Evolutionary conservation across 2,329 filamentous ascomycete genomes (phyloP), one percentile per base, ranked within the genome.

Genomic region (Colletotrichum tanaceti): DNA sequence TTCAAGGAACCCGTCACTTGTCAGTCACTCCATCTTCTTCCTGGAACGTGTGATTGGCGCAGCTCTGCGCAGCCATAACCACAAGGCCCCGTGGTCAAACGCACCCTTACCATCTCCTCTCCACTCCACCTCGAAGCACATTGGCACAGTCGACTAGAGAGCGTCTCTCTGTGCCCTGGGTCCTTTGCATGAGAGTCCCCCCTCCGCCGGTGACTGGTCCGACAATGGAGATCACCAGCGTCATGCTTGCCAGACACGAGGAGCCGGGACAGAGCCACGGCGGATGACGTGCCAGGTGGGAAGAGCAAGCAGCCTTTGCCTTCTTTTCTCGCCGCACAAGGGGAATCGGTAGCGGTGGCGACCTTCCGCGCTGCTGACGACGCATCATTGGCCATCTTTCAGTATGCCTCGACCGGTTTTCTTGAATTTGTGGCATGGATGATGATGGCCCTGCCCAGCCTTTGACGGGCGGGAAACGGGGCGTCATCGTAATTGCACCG

Each of bases 201-300:
- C n/a, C n/a, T n/a, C n/a, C n/a, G n/a, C n/a, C n/a, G n/a, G 47
- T 66, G 50, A 68, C 55, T 68, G 66, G 62, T 18, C 41, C 49
- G 22, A 20, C 55, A 10, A 22, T 24, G 22, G 24, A 65, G 18
- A 46, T 57, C 55, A 46, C 38, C 57, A 50, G 35, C 43, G 20
- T 35, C 65, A 52, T 39, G 65, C 62, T 54, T 65, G 62, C 55
- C 55, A 68, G 62, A 54, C 32, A 60, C 62, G 10, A 46, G 24
- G 44, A 55, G 22, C 62, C 57, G 38, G 62, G 49, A 44, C 14
- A 66, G 20, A 50, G 43, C 38, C 57, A 50, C 46, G 43, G 63
- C 62, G 24, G 55, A 69, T 69, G 66, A 69, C 57, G 66, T 69
- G 14, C 57, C 47, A 35, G 20, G 32, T 28, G 47, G 38, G 38